Percentiles rank a stretch among this genome's conserved stretches.
Conservation (phyloP, 257 asterid genomes). For the Fraxinus pennsylvanica region DNA sequence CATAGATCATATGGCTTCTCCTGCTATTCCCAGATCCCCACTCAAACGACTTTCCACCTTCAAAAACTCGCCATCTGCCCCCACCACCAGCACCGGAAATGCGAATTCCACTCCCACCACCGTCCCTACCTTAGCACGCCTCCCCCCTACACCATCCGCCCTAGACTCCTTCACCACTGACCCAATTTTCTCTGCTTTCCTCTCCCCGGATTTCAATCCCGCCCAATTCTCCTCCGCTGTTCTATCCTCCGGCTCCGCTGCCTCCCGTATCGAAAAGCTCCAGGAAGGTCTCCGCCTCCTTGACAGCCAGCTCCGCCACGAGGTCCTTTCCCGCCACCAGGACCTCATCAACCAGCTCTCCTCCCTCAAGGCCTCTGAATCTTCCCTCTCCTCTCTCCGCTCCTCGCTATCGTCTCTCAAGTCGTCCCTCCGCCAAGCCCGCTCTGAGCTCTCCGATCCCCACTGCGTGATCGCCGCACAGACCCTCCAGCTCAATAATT, state of each 20-base stretch:
- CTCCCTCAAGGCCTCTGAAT: slow-evolving; percentile 65
- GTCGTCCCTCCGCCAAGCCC: slow-evolving; percentile 67
- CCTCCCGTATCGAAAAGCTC: slow-evolving; percentile 87
- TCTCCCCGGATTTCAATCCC: slow-evolving; percentile 77
- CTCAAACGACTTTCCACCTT: slow-evolving; percentile 77
- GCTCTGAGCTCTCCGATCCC: slow-evolving; percentile 85
- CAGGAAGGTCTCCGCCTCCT: slow-evolving; percentile 83
- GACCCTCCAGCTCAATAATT: slow-evolving; percentile 70
- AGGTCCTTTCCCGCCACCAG: slow-evolving; percentile 82
- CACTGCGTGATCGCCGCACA: slow-evolving; percentile 55
- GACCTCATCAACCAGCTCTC: slow-evolving; percentile 81
- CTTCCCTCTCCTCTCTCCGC: slow-evolving; percentile 71
- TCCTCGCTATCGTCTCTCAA: slow-evolving; percentile 75
- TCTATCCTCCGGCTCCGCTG: slow-evolving; percentile 92
- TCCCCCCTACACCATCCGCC: slow-evolving; percentile 35
- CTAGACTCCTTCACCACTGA: slow-evolving; percentile 72
- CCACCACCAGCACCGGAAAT: slow-evolving; percentile 15
- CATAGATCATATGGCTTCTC: slow-evolving; percentile 58
- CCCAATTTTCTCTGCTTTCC: slow-evolving; percentile 81
- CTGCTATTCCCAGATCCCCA: slow-evolving; percentile 68
- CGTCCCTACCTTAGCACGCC: slow-evolving; percentile 24
- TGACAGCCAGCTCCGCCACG: slow-evolving; percentile 77
- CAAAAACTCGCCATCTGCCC: slow-evolving; percentile 33
- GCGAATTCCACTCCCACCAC: slow-evolving; percentile 27
- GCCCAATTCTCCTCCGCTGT: slow-evolving; percentile 92